These are phyloP conservation scores for Anisogramma anomala DNA, from an alignment of 2,329 filamentous ascomycete genomes.

Conservation along the genomic window DNA sequence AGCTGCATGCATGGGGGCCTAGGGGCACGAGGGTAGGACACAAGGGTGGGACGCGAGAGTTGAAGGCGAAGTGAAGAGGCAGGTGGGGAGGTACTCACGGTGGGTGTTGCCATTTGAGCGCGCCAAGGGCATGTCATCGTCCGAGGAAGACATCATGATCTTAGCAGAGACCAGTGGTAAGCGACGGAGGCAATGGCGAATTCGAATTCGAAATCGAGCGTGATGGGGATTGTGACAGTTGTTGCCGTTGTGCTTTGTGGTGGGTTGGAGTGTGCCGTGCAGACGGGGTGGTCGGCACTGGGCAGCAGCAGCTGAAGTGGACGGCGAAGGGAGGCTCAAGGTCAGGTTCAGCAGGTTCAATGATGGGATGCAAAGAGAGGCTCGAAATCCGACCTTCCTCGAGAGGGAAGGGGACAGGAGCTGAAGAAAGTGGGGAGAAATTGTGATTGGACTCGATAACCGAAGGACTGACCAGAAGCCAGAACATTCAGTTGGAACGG, in stretches of 20 bases:
- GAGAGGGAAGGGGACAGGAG: background rate
- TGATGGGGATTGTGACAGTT: background rate
- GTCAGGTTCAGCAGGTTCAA: background rate
- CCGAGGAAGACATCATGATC: slow-evolving; percentile 49
- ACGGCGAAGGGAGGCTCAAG: slow-evolving; percentile 1
- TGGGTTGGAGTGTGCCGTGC: background rate
- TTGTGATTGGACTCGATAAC: background rate
- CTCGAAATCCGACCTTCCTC: slow-evolving; percentile 4
- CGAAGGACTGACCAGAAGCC: background rate
- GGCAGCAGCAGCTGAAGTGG: background rate
- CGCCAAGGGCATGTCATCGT: slow-evolving; percentile 73
- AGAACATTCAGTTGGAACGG: background rate
- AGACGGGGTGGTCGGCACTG: background rate
- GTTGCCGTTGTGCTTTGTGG: background rate
- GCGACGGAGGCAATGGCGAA: background rate
- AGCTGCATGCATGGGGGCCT: slow-evolving; percentile 3
- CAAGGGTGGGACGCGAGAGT: no score
- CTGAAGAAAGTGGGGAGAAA: background rate
- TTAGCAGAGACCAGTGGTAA: slow-evolving; percentile 13
- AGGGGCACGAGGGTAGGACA: no score
- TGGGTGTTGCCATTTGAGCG: slow-evolving; percentile 46
- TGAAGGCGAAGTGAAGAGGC: background rate
- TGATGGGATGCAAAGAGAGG: slow-evolving; percentile 1
- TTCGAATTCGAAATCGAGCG: background rate
- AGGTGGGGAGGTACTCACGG: slow-evolving; percentile 42